These are phyloP conservation scores for Solanum piurae DNA, from an alignment of 257 asterid species.

Conservation along the genomic window DNA sequence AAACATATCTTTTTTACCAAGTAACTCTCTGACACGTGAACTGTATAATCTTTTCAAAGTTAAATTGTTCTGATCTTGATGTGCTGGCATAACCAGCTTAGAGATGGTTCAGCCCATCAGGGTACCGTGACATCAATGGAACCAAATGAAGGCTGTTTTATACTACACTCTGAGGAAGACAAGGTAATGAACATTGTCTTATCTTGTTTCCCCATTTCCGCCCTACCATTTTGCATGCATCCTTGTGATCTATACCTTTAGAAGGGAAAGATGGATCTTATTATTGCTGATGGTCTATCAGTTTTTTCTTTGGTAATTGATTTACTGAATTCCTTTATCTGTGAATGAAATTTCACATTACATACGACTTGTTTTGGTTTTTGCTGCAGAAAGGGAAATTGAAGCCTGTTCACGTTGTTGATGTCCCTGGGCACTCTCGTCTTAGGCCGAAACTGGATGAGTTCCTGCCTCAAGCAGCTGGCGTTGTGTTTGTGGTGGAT, in stretches of 20 bases:
- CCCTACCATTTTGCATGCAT: neutral
- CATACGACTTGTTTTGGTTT: constrained; percentile 1
- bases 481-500: constrained; percentile 56
- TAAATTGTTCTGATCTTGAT: neutral
- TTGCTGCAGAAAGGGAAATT: constrained; percentile 49
- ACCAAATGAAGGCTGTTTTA: constrained; percentile 62
- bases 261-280: neutral
- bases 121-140: constrained; percentile 93
- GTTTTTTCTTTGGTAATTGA: neutral
- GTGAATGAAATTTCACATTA: neutral
- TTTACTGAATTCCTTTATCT: neutral
- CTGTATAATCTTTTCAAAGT: neutral
- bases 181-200: constrained; percentile 33
- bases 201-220: neutral
- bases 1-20: constrained; percentile 13
- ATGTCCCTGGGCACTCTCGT: constrained; percentile 88
- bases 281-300: neutral
- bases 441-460: constrained; percentile 69
- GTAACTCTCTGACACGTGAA: neutral
- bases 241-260: neutral
- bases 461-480: constrained; percentile 75
- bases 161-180: constrained; percentile 51
- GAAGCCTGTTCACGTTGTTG: constrained; percentile 65
- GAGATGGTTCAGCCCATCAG: constrained; percentile 79
- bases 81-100: constrained; percentile 37